Evolutionary conservation across 345 rosid species (phyloP), one percentile per base, ranked within the genome.

Genomic region (Triadica sebifera): DNA sequence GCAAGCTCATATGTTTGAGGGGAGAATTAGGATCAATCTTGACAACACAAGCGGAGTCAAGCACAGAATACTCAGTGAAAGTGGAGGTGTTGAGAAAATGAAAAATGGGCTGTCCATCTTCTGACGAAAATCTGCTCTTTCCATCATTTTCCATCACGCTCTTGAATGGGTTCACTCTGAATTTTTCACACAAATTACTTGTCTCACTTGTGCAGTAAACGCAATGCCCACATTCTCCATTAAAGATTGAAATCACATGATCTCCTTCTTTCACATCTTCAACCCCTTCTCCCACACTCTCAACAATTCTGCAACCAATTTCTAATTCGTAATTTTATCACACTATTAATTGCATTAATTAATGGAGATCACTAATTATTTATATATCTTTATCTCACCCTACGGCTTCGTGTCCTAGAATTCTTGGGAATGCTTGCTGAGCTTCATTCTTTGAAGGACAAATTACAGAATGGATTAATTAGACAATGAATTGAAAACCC

Each of bases 401-500:
- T 3, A 88, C 88, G n/a, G 93, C 93, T 73, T 91, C 93, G 65
- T 91, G 96, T 47, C 96, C 96, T 25, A 89, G 75, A 49, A 91
- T 88, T 59, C 92, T 79, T 10, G 93, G 96, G 81, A 74, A 91
- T 61, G 89, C 91, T 80, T 77, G 72, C 63, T 86, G 85, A 47
- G 86, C 84, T 83, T 87, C 96, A 12, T 84, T 87, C 92, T 88
- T 65, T 50, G 37, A 71, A 64, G 2, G 5, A 12, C 4, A 43
- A 25, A 58, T 1, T 3, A 71, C 19, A 12, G 9, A 15, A 3
- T 13, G 61, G 2, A 5, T 39, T 6, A 20, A 29, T 13, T 29
- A 51, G 37, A 65, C 55, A 34, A 29, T 29, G 34, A 29, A 29
- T 29, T 29, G 34, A 29, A 29, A 29, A 29, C 34, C 34, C 1